Base-by-base conservation (phyloP, 306 rosid species). In the Vachellia pachyceras region DNA sequence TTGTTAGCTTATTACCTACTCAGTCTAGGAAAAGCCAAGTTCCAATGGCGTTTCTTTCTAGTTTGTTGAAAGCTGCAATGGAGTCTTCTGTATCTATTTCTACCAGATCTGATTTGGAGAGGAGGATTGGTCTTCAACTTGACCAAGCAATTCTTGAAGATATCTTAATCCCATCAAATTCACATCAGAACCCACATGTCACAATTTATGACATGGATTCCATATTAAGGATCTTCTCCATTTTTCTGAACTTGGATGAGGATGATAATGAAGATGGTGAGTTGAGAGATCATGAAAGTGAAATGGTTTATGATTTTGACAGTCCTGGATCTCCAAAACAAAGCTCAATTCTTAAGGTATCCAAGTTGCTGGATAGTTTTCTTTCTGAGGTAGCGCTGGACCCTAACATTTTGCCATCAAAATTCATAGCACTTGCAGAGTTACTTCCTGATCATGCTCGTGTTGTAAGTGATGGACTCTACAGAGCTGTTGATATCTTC, bases 71-170 rank as follows among this genome's bases (percentile, higher is more conserved):
- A 85, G 86, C 94, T 18, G 94, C 97, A 36, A 92, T 96, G 23
- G 89, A 98, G 36, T 81, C 94, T 54, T 92, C 94, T 0, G 94
- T 93, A n/a, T 88, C 98, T 23, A 79, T 84, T 69, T 88, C 97
- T n/a, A 87, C 94, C 80, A 89, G 95, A 84, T 89, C 97, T 0
- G 99, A 96, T 84, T 79, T 96, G 77, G 99, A 96, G 81, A 87
- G 98, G 72, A 83, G 98, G 68, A 93, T 96, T 33, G 99, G 99
- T 54, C 82, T 96, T 54, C 99, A 93, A 52, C 90, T 96, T 76
- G 98, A 96, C 75, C 99, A 96, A 80, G 99, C 98, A 46, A 96
- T 93, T 83, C 99, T 96, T 9, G 99, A 96, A 87, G 99, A 96
- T 84, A 85, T 96, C 69, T 79, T 96, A 57, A 92, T 93, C 79